Base-by-base conservation (phyloP, 2,329 filamentous ascomycete species). In the Paecilomyces fulvus region DNA sequence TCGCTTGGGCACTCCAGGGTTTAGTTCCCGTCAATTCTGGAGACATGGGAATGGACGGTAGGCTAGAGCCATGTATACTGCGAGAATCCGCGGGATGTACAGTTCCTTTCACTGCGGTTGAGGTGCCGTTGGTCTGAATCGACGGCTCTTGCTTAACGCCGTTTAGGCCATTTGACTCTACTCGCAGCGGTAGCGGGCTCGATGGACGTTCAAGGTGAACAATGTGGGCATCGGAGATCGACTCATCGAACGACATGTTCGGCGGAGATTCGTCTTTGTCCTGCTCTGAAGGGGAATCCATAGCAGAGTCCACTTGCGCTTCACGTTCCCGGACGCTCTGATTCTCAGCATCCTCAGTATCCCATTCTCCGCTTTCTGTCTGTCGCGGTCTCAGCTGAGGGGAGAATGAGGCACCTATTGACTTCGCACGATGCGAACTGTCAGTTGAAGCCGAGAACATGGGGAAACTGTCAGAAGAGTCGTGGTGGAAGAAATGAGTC, bases 401-500 rank as follows among this genome's bases (percentile, higher is more conserved):
- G 11, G 70, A 71, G 46, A 80, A 78, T 0, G 82, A 83, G 28
- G 75, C 77, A 20, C 77, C 78, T 31, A 80, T 71, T 3, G 81
- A 84, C 55, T 77, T 76, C 5, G 75, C 76, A 54, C 71, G 75
- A 54, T 80, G 75, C 5, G 83, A 85, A 58, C 77, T 77, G 59
- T 81, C 80, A 1, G 80, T 80, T 9, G 83, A 83, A n/a, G 80
- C 80, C 43, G 82, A 84, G 60, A 86, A 84, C 79, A 85, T 84
- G 21, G 78, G 74, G 61, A 85, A 85, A 65, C 82, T 85, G 59
- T 85, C 83, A 6, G 79, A 77, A 23, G 82, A 85, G 61, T 83
- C 78, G 62, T 83, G 80, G 33, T 80, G 77, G 65, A 59, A 78
- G 63, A 73, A 73, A 61, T 64, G 61, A 54, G 70, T 61, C 56